Evolutionary conservation across 2,329 filamentous ascomycete species (phyloP).

Genomic region (Cordyceps sp.): DNA sequence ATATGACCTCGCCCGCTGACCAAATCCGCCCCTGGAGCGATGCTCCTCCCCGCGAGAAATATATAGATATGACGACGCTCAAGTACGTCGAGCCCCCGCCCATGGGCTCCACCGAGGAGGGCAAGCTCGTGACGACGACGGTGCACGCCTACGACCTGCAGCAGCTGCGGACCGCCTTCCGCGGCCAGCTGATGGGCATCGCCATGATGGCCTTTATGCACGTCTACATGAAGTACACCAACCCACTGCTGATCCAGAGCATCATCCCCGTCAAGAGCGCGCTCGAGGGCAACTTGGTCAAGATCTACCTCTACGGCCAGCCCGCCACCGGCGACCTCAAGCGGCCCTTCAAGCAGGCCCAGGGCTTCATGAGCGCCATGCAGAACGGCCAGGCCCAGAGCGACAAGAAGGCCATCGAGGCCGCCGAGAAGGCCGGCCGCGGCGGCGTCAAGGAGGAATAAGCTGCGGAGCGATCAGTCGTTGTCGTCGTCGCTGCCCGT

Average conservation of each 20-base stretch:
- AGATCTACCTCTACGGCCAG: constrained; percentile 84
- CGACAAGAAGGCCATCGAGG: constrained; percentile 79
- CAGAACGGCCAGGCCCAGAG: constrained; percentile 63
- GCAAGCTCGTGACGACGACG: constrained; percentile 92
- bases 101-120: constrained; percentile 85
- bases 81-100: constrained; percentile 96
- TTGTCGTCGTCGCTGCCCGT: no score
- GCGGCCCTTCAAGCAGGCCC: constrained; percentile 81
- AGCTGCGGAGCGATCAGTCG: no score
- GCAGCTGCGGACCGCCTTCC: constrained; percentile 74
- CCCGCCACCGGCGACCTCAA: constrained; percentile 81
- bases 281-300: constrained; percentile 87
- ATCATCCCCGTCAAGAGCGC: constrained; percentile 96
- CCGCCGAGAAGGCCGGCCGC: constrained; percentile 57
- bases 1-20: no score
- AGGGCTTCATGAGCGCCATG: constrained; percentile 69
- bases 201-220: constrained; percentile 99
- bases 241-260: constrained; percentile 95
- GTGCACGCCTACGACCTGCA: constrained; percentile 84
- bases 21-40: no score
- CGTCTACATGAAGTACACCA: constrained; percentile 98
- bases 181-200: constrained; percentile 85
- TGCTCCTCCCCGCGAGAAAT: no score
- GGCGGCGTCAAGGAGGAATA: constrained; percentile 61
- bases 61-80: constrained; percentile 94